Evolutionary conservation across 179 eudicot genomes (phyloP).

Genomic region (Beta lomatogona): DNA sequence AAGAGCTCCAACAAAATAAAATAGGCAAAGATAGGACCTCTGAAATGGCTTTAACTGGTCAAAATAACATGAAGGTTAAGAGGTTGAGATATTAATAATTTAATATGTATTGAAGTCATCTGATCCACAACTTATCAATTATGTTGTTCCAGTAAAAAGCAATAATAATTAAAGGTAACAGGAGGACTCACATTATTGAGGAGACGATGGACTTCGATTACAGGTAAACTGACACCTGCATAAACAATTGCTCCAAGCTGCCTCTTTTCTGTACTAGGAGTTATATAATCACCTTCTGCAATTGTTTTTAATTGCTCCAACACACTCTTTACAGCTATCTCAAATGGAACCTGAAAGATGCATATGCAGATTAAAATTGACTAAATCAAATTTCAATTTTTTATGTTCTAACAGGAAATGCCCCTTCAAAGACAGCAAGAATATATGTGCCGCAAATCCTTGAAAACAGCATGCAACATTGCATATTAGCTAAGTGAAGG

Average conservation of each 20-base stretch:
- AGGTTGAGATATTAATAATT: not conserved
- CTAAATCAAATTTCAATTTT: not conserved
- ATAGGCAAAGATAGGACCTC: not conserved
- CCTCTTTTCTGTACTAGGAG: conserved; percentile 69
- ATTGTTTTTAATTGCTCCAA: conserved; percentile 64
- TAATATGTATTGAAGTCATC: not conserved
- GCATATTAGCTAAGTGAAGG: not conserved
- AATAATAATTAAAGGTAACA: not conserved
- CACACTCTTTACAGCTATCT: conserved; percentile 58
- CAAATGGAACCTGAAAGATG: conserved; percentile 77
- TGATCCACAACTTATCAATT: conserved; percentile 9
- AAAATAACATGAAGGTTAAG: not conserved
- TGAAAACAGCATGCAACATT: not conserved
- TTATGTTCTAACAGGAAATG: not conserved
- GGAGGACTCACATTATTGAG: conserved; percentile 57
- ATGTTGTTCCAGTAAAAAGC: not conserved
- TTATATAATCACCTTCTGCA: conserved; percentile 60
- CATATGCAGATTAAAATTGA: not conserved
- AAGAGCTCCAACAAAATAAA: not conserved
- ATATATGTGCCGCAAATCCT: not conserved
- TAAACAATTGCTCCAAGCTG: conserved; percentile 67
- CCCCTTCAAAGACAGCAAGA: not conserved
- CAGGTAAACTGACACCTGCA: conserved; percentile 79
- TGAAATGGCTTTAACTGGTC: not conserved
- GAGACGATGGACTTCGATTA: conserved; percentile 46